Evolutionary conservation across 257 asterid genomes (phyloP).

Genomic region (Gentiana dahurica): DNA sequence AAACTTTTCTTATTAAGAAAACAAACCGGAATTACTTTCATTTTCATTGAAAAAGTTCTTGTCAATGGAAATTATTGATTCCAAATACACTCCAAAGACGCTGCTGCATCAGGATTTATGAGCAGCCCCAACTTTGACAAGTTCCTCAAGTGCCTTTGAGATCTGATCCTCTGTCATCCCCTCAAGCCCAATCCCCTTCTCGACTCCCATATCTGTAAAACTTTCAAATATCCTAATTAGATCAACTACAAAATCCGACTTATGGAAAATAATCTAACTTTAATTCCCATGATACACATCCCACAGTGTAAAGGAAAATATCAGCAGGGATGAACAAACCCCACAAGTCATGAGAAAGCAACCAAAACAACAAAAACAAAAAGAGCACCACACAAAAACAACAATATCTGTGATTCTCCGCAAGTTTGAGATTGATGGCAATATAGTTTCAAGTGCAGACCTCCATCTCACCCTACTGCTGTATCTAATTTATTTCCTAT

Average conservation of each 20-base stretch:
- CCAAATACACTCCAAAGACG: conserved; percentile 2
- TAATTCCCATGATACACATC: too few species aligned
- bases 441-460: too few species aligned
- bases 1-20: not conserved
- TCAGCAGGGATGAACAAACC: too few species aligned
- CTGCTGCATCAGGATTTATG: conserved; percentile 19
- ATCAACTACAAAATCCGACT: not conserved
- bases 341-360: too few species aligned
- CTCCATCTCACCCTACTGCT: too few species aligned
- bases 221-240: conserved; percentile 1
- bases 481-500: too few species aligned
- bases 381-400: too few species aligned
- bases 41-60: not conserved
- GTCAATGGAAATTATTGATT: not conserved
- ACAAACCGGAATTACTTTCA: not conserved
- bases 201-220: conserved; percentile 58
- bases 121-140: conserved; percentile 55
- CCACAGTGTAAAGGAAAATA: too few species aligned
- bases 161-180: conserved; percentile 72
- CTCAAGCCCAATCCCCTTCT: conserved; percentile 61
- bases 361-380: too few species aligned
- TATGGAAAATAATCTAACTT: not conserved
- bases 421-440: too few species aligned
- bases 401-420: too few species aligned
- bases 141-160: conserved; percentile 70